Evolutionary conservation across 2,329 filamentous ascomycete species (phyloP), one percentile per base, ranked within the genome.

Genomic region (Stemphylium lycopersici): DNA sequence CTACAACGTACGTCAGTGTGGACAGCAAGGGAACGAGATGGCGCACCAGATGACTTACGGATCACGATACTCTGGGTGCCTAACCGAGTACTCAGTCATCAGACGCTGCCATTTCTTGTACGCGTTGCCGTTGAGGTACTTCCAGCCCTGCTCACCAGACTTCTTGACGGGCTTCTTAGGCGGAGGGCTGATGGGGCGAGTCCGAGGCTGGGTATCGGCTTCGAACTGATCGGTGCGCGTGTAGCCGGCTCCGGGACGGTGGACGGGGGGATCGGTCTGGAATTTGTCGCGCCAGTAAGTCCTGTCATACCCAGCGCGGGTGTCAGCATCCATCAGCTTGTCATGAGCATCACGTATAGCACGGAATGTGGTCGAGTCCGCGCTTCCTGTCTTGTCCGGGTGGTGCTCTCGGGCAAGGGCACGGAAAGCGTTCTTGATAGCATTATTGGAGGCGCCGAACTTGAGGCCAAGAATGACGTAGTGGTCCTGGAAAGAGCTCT

Each of bases 401-500:
- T 98, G 93, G 71, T 86, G 96, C 70, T 96, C 96, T 78, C 96
- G 97, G 15, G 93, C 93, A 52, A 96, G 81, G 42, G 91, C 90
- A 74, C 96, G 97, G 79, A 97, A 98, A 2, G 93, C 92, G 76
- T 96, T 96, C 74, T 97, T 97, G 74, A 98, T 96, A 29, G 96
- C 91, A 49, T 84, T 79, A 2, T 90, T 79, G 1, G 89, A 87
- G n/a, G 93, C 90, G 57, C 78, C 82, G 74, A 91, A 93, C 66
- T 80, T 80, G 22, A 98, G 89, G 11, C 92, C 92, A 16, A 98
- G 86, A 5, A 89, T 84, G 62, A 86, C 84, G 76, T 98, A 98
- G 4, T 93, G 93, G 68, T 98, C 89, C 72, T 89, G 78, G 10
- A 83, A 38, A 2, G 7, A 36, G 29, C 38, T 34, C 32, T 44